Base-by-base conservation (phyloP, 1,139 yeast species). In the Candida glucosophila region DNA sequence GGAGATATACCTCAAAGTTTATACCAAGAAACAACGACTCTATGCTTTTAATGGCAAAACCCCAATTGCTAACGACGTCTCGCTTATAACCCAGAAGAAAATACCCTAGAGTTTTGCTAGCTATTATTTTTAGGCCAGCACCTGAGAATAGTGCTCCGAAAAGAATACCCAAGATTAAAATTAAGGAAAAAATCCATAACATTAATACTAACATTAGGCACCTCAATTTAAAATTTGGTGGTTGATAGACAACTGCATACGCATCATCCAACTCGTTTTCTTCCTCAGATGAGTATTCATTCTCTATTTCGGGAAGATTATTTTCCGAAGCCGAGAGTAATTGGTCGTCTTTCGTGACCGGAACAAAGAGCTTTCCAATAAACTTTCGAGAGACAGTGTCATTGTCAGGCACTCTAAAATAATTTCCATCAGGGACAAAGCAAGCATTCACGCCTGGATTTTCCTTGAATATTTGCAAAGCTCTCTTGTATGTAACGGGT, bases 331-430 rank as follows among this genome's bases (percentile, higher is more conserved):
- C 31, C n/a, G 36, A 70, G 14, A 77, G 50, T 12, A 82, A 61
- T 30, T 67, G 64, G 47, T 88, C 95, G 40, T 78, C 80, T 38
- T 75, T 79, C 1, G 93, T 80, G 3, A 90, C 97, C 0, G 83
- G 73, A 4, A 82, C 77, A 52, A 92, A 90, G 34, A 86, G 52
- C 26, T 68, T 66, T 39, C 70, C 74, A 19, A 78, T 68, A 37
- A 65, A 73, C 24, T 62, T 68, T 35, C 86, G 61, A 0, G 92
- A 73, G 14, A 80, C 73, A 6, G 77, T 75, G 44, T 86, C 96
- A 34, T 72, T 70, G 31, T 73, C 79, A 1, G 98, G 98, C 1
- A 88, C 98, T 28, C 98, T 70, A 19, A 86, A 74, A 43, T 72
- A 79, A 24, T 61, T 60, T 3, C 99, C 98, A 51, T 83, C 77